Evolutionary conservation across 306 rosid species (phyloP).

Genomic region (Trifolium fragiferum): DNA sequence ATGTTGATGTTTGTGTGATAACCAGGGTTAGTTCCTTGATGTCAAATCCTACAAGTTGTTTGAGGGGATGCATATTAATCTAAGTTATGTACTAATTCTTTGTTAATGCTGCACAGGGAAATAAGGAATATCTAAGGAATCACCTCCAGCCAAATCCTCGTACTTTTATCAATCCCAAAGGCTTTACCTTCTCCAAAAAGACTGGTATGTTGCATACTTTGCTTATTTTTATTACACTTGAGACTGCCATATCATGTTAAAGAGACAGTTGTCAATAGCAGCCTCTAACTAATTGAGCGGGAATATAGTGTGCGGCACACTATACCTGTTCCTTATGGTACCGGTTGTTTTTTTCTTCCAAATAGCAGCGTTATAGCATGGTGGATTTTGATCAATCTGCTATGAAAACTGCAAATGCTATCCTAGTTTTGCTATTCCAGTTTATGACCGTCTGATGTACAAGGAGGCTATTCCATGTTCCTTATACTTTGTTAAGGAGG

Average conservation of each 20-base stretch:
- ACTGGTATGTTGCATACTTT: constrained; percentile 60
- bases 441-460: too few relatives aligned
- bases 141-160: constrained; percentile 88
- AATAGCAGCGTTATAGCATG: background rate
- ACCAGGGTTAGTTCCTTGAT: constrained; percentile 73
- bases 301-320: background rate
- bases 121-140: constrained; percentile 87
- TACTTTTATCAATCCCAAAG: constrained; percentile 71
- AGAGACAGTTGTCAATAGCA: background rate
- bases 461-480: too few relatives aligned
- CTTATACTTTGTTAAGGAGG: background rate
- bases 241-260: background rate
- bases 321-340: background rate
- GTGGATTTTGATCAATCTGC: background rate
- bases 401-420: background rate
- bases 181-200: constrained; percentile 72
- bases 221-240: constrained; percentile 34
- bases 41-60: constrained; percentile 17
- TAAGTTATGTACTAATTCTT: constrained; percentile 26
- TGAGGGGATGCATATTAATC: constrained; percentile 19
- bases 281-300: background rate
- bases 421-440: background rate
- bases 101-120: constrained; percentile 65
- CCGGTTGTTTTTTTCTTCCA: background rate
- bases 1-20: constrained; percentile 90